These are phyloP conservation scores for Gypsophila paniculata DNA, from an alignment of 179 eudicot species.

Conservation along the genomic window DNA sequence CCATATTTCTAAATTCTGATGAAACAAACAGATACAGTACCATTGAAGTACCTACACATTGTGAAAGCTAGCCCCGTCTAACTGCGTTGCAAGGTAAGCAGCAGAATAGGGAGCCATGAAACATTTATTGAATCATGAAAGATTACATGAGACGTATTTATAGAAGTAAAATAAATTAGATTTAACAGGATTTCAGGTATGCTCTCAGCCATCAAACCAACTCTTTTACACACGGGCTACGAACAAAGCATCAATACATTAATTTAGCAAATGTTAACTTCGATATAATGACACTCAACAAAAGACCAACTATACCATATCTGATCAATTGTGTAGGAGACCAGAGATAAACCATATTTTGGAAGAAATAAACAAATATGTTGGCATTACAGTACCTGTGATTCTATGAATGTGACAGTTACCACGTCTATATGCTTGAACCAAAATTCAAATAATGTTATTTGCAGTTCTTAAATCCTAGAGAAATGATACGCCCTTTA, in stretches of 20 bases:
- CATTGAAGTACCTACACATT: too few relatives aligned
- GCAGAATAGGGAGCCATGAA: neutral
- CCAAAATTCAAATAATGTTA: too few relatives aligned
- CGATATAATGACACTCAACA: neutral
- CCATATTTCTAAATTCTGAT: neutral
- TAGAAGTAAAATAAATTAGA: too few relatives aligned
- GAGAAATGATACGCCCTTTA: too few relatives aligned
- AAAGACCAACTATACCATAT: neutral
- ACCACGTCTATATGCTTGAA: neutral
- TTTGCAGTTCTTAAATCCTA: too few relatives aligned
- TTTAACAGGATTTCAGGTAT: neutral
- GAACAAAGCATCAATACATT: neutral
- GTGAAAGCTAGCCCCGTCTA: neutral
- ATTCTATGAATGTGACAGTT: neutral
- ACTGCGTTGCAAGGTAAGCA: neutral
- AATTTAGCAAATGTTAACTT: neutral
- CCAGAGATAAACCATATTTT: neutral
- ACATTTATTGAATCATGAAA: too few relatives aligned
- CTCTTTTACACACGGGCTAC: neutral
- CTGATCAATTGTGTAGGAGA: neutral
- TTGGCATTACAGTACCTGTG: neutral
- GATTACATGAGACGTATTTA: too few relatives aligned
- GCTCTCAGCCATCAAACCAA: neutral
- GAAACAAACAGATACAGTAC: neutral
- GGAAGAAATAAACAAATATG: neutral